Evolutionary conservation across 1,284 basidiomycete species (phyloP).

Genomic region (Ganoderma leucocontextum): DNA sequence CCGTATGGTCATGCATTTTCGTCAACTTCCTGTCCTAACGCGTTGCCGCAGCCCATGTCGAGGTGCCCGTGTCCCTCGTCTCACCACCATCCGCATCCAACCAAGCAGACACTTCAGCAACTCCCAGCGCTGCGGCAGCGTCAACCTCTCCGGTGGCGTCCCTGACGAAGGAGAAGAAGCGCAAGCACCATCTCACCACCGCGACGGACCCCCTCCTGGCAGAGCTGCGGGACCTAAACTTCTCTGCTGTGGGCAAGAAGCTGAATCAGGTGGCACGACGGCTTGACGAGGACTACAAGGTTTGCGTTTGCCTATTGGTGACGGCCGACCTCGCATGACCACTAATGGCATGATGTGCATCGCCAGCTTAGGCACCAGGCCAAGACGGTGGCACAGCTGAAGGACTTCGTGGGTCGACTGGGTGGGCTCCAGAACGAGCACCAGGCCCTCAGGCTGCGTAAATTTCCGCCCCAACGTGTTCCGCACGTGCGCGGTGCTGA

Average conservation of each 20-base stretch:
- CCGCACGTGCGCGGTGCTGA: conserved; percentile 13
- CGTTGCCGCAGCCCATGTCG: conserved; percentile 77
- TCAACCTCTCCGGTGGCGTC: conserved; percentile 34
- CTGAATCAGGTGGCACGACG: conserved; percentile 86
- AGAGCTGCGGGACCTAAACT: conserved; percentile 92
- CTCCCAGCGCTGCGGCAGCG: conserved; percentile 54
- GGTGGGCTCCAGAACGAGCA: conserved; percentile 93
- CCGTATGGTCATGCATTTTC: conserved; percentile 38
- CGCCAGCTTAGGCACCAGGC: conserved; percentile 74
- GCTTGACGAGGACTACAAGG: conserved; percentile 93
- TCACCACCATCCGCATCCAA: conserved; percentile 56
- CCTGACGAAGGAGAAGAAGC: conserved; percentile 80
- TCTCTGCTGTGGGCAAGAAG: conserved; percentile 89
- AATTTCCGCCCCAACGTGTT: conserved; percentile 40
- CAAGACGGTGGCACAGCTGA: conserved; percentile 92
- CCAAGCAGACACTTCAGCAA: conserved; percentile 53
- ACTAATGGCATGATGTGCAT: conserved; percentile 24
- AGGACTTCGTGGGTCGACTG: conserved; percentile 95
- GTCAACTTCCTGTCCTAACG: conserved; percentile 5
- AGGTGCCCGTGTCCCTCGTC: conserved; percentile 85
- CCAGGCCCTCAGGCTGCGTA: conserved; percentile 88
- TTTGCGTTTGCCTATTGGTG: conserved; percentile 37
- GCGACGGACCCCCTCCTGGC: conserved; percentile 84
- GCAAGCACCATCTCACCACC: conserved; percentile 86
- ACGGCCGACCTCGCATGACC: conserved; percentile 27